phyloP scores from a whole-genome alignment of 2,329 filamentous ascomycete genomes.

The Fusarium pseudograminearum region DNA sequence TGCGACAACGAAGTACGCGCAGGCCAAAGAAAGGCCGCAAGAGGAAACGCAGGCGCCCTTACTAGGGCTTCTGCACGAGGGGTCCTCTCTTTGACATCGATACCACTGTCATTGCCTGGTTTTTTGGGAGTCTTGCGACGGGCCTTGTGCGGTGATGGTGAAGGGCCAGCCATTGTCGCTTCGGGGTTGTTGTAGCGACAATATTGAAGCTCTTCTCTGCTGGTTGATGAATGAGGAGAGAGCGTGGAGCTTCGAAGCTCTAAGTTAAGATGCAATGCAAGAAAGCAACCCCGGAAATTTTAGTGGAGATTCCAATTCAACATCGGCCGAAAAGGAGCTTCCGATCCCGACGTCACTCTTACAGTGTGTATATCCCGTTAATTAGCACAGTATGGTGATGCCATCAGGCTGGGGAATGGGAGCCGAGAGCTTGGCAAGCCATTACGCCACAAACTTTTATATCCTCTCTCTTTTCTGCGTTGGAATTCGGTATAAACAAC shows the following conservation, averaged over 20 bases:
- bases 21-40: constrained; percentile 95
- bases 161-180: constrained; percentile 64
- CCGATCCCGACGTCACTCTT: constrained; percentile 36
- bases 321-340: constrained; percentile 38
- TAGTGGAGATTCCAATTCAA: constrained; percentile 34
- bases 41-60: constrained; percentile 81
- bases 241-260: constrained; percentile 34
- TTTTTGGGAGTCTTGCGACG: constrained; percentile 67
- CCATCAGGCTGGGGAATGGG: constrained; percentile 18
- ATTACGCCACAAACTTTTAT: constrained; percentile 15
- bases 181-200: constrained; percentile 29
- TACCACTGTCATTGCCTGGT: constrained; percentile 52
- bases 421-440: constrained; percentile 41
- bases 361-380: neutral
- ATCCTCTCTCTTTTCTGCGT: neutral
- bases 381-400: constrained; percentile 44
- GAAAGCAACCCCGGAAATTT: constrained; percentile 37
- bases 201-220: constrained; percentile 18
- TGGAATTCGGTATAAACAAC: neutral
- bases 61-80: constrained; percentile 59
- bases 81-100: constrained; percentile 50
- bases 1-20: constrained; percentile 84
- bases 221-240: constrained; percentile 32
- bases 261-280: constrained; percentile 14
- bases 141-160: constrained; percentile 69